phyloP scores from a whole-genome alignment of 257 asterid genomes.

The Petunia secreta region DNA sequence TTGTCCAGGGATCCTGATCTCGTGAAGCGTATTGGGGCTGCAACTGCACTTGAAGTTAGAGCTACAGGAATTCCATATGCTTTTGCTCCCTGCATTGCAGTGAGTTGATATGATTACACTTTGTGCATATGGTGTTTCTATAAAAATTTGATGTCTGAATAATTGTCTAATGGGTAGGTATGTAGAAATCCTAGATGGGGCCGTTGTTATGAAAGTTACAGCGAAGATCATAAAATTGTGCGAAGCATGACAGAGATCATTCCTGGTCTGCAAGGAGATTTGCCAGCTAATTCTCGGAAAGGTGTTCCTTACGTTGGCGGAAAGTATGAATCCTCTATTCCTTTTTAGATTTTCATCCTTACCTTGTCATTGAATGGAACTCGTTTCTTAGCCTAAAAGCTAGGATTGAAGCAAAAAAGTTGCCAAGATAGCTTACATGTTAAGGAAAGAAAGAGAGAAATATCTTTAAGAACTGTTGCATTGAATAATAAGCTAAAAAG shows the following conservation, averaged over 20 bases:
- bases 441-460: too few species aligned
- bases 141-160: not conserved
- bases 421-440: too few species aligned
- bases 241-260: conserved; percentile 37
- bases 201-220: conserved; percentile 52
- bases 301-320: conserved; percentile 37
- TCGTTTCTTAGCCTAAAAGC: too few species aligned
- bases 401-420: too few species aligned
- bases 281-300: conserved; percentile 27
- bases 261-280: conserved; percentile 40
- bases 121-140: not conserved
- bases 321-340: conserved; percentile 31
- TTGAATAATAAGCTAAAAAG: too few species aligned
- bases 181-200: conserved; percentile 45
- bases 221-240: conserved; percentile 59
- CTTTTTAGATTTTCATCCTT: not conserved
- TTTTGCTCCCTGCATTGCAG: conserved; percentile 83
- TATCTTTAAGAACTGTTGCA: too few species aligned
- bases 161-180: conserved; percentile 25
- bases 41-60: conserved; percentile 80
- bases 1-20: conserved; percentile 64
- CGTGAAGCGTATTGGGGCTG: conserved; percentile 74
- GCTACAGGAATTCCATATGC: conserved; percentile 80
- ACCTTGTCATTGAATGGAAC: not conserved
- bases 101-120: conserved; percentile 28